Base-by-base conservation (phyloP, 768 basidiomycete species). In the Sarcomyxa edulis region DNA sequence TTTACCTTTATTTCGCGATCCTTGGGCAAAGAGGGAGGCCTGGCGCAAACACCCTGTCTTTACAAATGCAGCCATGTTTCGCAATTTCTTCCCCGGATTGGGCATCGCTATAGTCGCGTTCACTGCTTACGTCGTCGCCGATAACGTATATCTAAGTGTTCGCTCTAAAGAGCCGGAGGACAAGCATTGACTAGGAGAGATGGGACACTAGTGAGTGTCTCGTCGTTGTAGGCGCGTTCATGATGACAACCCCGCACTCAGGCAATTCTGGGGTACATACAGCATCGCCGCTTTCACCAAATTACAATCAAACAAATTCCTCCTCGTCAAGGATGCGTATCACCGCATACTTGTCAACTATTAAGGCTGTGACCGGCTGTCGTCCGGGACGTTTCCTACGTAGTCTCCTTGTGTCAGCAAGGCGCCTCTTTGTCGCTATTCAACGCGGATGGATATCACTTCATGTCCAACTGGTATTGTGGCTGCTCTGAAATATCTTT, bases 1-100 rank as follows among this genome's bases (percentile, higher is more conserved):
- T 45, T 70, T 68, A 39, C 83, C 81, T n/a, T 66, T 87, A 38
- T 93, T 82, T 55, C 82, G 90, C 61, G 93, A 96, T 59, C 91
- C 92, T 35, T 96, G 93, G 93, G 88, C 89, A 15, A 92, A 86
- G 64, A 69, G 81, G 45, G 92, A 96, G 50, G 88, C 90, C 26
- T 96, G 91, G 92, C 75, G 93, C 52, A 91, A 82, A 59, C 81
- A 78, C 52, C 81, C 86, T n/a, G 77, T 94, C 39, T 96, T 96
- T 69, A 74, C 80, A 44, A 85, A 83, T 49, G 78, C 82, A 28
- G 74, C 76, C 50, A 93, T 93, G 88, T 83, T 97, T 68, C 69
- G 83, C 51, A 91, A 77, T 67, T 59, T 95, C 48, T 93, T 97
- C 61, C 95, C 95, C 23, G 95, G 95, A 26, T 87, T 98, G 54